Conservation (phyloP, 2,329 filamentous ascomycete genomes). For the Diaporthe sp. region DNA sequence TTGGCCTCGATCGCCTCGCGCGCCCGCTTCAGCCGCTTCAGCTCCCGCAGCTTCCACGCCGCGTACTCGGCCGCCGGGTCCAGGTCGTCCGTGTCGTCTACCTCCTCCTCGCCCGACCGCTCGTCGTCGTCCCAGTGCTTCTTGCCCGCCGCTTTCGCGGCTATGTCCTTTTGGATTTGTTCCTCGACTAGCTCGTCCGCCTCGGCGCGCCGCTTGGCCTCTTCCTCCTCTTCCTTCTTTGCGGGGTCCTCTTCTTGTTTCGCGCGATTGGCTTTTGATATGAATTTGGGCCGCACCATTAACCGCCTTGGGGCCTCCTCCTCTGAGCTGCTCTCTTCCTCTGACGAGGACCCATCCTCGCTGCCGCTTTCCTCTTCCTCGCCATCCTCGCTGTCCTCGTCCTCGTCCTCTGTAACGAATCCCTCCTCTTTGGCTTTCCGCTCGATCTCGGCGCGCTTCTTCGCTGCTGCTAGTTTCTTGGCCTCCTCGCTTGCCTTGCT, state of each 20-base stretch:
- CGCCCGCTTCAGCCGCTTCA: conserved; percentile 89
- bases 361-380: conserved; percentile 51
- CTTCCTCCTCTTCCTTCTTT: conserved; percentile 60
- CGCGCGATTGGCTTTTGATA: conserved; percentile 69
- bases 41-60: conserved; percentile 93
- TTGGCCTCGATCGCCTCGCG: conserved; percentile 85
- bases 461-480: conserved; percentile 61
- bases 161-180: conserved; percentile 85
- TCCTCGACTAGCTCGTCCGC: conserved; percentile 88
- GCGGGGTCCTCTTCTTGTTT: conserved; percentile 44
- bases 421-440: conserved; percentile 70
- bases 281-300: conserved; percentile 75
- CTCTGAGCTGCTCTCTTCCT: conserved; percentile 63
- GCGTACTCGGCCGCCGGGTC: conserved; percentile 91
- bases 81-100: conserved; percentile 89
- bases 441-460: conserved; percentile 57
- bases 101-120: conserved; percentile 73
- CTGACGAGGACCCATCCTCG: conserved; percentile 53
- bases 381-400: conserved; percentile 58
- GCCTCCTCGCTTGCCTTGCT: conserved; percentile 62
- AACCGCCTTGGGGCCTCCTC: conserved; percentile 69
- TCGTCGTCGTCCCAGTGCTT: conserved; percentile 87
- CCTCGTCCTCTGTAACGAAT: conserved; percentile 71
- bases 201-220: conserved; percentile 76
- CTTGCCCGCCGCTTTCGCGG: conserved; percentile 80